Base-by-base conservation (phyloP, 805 yeast genomes). In the Hanseniaspora lachancei region DNA sequence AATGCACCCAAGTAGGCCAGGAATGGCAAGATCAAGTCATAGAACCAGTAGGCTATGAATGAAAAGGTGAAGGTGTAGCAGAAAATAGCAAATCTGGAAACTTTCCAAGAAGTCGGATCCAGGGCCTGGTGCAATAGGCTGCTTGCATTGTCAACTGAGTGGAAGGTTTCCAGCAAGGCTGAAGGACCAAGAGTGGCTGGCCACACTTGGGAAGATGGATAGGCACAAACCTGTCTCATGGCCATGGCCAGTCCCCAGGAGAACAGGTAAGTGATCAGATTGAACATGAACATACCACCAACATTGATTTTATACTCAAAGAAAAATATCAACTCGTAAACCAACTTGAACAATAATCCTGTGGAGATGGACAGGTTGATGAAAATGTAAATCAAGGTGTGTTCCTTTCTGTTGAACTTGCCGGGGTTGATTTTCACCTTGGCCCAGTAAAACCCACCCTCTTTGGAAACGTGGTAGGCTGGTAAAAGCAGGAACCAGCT, bases 201-300 rank as follows among this genome's bases (percentile, higher is more conserved):
- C 89, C 89, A 85, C 52, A 82, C 74, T 67, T 81, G 77, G n/a
- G 79, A 70, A 5, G 82, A 75, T 5, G 88, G 84, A 57, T 77
- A 76, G 16, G 84, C 82, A 58, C 84, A 72, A 38, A 81, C 71
- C 60, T 77, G 74, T 60, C 83, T 72, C 42, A 77, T 71, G 57
- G 83, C 54, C 34, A 89, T 89, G 46, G 86, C 86, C 53, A 80
- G 66, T 29, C 84, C 82, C 59, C 80, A 79, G 10, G 89, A 89
- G 52, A 84, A 72, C 60, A 78, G 71, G 64, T 83, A 87, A 40
- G 84, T 74, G 15, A 84, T 73, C 52, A 78, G 63, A 47, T 74
- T 71, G 46, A 79, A 70, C 52, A 80, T 64, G 34, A 82, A 66
- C 58, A 75, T 75, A 58, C 77, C 80, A 20, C 86, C 86, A 68